These are phyloP conservation scores for Coemansia sp. DNA, from an alignment of 192 early-diverging fungal genomes.

Conservation along the genomic window DNA sequence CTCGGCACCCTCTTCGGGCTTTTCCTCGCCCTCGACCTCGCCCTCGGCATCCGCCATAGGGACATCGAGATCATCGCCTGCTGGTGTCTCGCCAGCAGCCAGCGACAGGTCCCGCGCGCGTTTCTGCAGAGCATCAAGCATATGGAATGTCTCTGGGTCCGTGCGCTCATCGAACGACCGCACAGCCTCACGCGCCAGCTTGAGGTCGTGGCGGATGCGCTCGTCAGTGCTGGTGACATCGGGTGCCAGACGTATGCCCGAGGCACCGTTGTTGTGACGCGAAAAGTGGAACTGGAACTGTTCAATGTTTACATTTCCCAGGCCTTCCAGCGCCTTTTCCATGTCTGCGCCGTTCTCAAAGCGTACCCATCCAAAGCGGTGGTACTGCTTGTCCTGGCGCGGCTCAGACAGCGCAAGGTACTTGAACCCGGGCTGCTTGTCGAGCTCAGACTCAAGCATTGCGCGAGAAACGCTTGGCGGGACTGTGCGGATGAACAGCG, in stretches of 20 bases:
- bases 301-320: slow-evolving; percentile 61
- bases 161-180: slow-evolving; percentile 44
- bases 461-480: slow-evolving; percentile 66
- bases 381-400: slow-evolving; percentile 75
- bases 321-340: slow-evolving; percentile 61
- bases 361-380: slow-evolving; percentile 90
- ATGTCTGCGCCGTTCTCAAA: slow-evolving; percentile 87
- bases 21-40: background rate
- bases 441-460: slow-evolving; percentile 63
- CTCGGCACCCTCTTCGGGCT: slow-evolving; percentile 11
- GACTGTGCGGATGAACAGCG: slow-evolving; percentile 82
- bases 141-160: slow-evolving; percentile 34
- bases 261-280: slow-evolving; percentile 37
- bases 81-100: slow-evolving; percentile 30
- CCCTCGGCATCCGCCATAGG: slow-evolving; percentile 22
- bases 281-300: slow-evolving; percentile 58
- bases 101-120: slow-evolving; percentile 35
- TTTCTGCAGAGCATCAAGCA: slow-evolving; percentile 30
- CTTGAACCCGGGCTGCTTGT: slow-evolving; percentile 75
- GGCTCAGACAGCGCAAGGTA: slow-evolving; percentile 87
- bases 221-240: slow-evolving; percentile 67
- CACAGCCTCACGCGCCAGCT: slow-evolving; percentile 58
- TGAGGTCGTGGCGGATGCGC: slow-evolving; percentile 74
- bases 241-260: slow-evolving; percentile 60
- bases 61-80: slow-evolving; percentile 57